phyloP scores from a whole-genome alignment of 2,329 filamentous ascomycete genomes.

The Cladosporium sp. region DNA sequence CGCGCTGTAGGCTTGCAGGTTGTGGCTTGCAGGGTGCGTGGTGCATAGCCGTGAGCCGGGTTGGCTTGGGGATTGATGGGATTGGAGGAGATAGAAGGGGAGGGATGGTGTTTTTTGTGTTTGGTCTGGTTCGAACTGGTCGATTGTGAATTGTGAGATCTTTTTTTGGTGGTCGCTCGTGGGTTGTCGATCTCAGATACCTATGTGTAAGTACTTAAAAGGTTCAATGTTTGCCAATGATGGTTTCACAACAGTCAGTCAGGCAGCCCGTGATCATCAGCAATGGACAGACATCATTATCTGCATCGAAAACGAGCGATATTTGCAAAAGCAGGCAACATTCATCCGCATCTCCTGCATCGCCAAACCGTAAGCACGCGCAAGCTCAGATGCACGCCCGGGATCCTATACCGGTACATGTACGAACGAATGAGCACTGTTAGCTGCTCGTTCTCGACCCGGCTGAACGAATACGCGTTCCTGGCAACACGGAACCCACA shows the following conservation, averaged over 20 bases:
- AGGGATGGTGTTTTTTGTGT: neutral
- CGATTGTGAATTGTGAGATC: neutral
- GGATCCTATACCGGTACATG: neutral
- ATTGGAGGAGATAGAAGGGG: neutral
- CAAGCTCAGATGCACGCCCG: slow-evolving; percentile 3
- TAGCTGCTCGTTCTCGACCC: slow-evolving; percentile 3
- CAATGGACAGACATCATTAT: neutral
- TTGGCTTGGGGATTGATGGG: neutral
- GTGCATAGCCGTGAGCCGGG: neutral
- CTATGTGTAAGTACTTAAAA: neutral
- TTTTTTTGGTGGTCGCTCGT: neutral
- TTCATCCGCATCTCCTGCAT: neutral
- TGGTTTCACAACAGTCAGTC: neutral
- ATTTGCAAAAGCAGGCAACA: neutral
- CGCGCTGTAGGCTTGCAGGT: neutral
- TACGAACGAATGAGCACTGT: neutral
- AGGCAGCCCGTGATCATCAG: neutral
- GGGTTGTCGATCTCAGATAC: neutral
- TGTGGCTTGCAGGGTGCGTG: neutral
- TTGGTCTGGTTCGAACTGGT: too few relatives aligned
- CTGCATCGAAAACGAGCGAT: neutral
- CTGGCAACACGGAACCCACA: neutral
- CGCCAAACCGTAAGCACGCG: neutral
- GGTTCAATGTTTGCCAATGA: neutral
- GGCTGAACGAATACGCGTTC: slow-evolving; percentile 3